Evolutionary conservation across 2,329 filamentous ascomycete genomes (phyloP), one percentile per base, ranked within the genome.

Genomic region (Fusarium brevicatenulatum): DNA sequence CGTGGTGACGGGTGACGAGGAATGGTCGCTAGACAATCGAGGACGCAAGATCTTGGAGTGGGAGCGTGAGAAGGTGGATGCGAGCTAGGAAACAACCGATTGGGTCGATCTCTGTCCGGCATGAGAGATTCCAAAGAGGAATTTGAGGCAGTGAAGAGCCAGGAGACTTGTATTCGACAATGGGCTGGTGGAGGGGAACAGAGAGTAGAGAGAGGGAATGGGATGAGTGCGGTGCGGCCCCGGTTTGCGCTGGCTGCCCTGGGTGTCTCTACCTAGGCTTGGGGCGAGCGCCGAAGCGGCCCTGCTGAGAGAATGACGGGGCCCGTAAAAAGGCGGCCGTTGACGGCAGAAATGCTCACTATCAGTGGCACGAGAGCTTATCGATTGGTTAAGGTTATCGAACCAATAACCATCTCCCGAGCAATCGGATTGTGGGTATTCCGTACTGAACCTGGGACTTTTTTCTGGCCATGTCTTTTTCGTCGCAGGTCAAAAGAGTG

Each of bases 241-340:
- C 70, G 73, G 62, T 74, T 76, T 77, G 77, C 77, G 77, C 76
- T 76, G 71, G 53, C 63, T 67, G 54, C 58, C 58, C 65, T 69
- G 66, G 46, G 36, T 25, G 39, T 39, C 37, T 30, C 62, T 37
- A 37, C 36, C 36, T 58, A 30, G 46, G 40, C 64, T 44, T 56
- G 64, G 73, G 72, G 73, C 63, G 61, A 61, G 58, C 70, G 49
- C 60, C 70, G 39, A 63, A 76, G 77, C 78, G 78, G 80, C 46
- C 28, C 28, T 49, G 78, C 72, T 76, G 72, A 79, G 73, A 72
- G 68, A 73, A 77, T 79, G 76, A 80, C 74, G 76, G 77, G 72
- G 71, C 62, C 52, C 25, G 37, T 32, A 54, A 63, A 71, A 66
- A 64, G 68, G 79, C 80, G 80, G 81, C 80, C 61, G 43, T 39